Evolutionary conservation across 2,329 filamentous ascomycete species (phyloP), one percentile per base, ranked within the genome.

Genomic region (Penicillium sp.): DNA sequence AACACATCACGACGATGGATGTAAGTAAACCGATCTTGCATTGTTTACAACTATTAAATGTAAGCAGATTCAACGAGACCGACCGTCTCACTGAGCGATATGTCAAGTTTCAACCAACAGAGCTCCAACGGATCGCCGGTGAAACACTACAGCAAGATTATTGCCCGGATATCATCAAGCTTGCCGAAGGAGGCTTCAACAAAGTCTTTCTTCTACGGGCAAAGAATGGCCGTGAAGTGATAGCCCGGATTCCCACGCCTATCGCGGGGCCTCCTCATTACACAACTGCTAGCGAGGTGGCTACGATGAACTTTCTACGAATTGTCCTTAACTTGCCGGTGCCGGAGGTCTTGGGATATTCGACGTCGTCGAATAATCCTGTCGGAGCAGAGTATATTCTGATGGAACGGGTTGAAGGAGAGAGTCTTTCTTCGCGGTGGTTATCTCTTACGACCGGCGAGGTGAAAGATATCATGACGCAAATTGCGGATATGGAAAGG

Each of bases 381-480:
- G 58, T 66, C 29, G 61, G 64, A 12, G 60, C 62, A 32, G 64
- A 67, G 44, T 70, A 65, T 37, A 62, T 71, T 16, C 50, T 70
- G n/a, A 67, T 69, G 59, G 63, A 68, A 41, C 55, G 56, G n/a
- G 31, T 65, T 10, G 33, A 47, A 1, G 66, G 67, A 2, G 55
- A 59, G 27, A 55, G 52, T 44, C 51, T 61, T 37, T 35, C 48
- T 2, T 58, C 48, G 9, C 29, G 45, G 31, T 59, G 51, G 52
- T 41, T 56, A 32, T 49, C 46, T 12, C 47, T 60, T 2, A 50
- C 55, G 0, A 54, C 52, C 3, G 42, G 46, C 2, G 49, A 57
- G 22, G 31, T 53, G 13, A 56, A 51, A 35, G 35, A 51, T 14
- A 32, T 59, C 17, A 54, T 59, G 44, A 47, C 18, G 16, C 45